Percentiles rank a stretch among this genome's conserved stretches.
Conservation (phyloP, 306 rosid genomes). For the Phaseolus lunatus region DNA sequence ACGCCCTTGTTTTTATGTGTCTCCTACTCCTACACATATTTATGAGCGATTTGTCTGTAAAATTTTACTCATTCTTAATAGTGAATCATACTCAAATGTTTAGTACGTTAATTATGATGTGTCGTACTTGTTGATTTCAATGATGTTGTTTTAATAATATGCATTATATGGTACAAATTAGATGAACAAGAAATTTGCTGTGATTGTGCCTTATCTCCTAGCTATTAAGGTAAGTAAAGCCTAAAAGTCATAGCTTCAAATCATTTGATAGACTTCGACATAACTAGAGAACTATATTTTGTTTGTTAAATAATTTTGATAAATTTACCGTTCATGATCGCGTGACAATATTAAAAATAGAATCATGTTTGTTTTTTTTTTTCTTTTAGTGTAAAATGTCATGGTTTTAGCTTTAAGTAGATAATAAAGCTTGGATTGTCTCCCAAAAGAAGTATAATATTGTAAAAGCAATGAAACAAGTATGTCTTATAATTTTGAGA, state of each 20-base stretch:
- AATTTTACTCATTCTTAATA: neutral
- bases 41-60: neutral
- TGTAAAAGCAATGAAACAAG: too few relatives aligned
- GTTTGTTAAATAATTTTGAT: neutral
- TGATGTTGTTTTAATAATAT: neutral
- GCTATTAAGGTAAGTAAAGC: too few relatives aligned
- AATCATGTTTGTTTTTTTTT: too few relatives aligned
- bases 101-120: neutral
- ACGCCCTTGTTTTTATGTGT: conserved; percentile 23
- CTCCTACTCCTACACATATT: neutral
- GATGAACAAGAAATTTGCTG: too few relatives aligned
- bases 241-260: too few relatives aligned
- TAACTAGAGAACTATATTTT: neutral
- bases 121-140: neutral
- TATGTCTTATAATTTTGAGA: neutral
- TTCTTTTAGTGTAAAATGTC: too few relatives aligned
- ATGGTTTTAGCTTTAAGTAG: too few relatives aligned
- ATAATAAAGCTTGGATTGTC: too few relatives aligned
- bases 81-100: too few relatives aligned
- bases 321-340: neutral
- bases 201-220: too few relatives aligned
- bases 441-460: neutral
- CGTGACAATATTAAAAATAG: too few relatives aligned
- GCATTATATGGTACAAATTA: neutral
- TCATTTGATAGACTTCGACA: neutral